Evolutionary conservation across 2,329 filamentous ascomycete genomes (phyloP), one percentile per base, ranked within the genome.

Genomic region (Clonostachys rosea): DNA sequence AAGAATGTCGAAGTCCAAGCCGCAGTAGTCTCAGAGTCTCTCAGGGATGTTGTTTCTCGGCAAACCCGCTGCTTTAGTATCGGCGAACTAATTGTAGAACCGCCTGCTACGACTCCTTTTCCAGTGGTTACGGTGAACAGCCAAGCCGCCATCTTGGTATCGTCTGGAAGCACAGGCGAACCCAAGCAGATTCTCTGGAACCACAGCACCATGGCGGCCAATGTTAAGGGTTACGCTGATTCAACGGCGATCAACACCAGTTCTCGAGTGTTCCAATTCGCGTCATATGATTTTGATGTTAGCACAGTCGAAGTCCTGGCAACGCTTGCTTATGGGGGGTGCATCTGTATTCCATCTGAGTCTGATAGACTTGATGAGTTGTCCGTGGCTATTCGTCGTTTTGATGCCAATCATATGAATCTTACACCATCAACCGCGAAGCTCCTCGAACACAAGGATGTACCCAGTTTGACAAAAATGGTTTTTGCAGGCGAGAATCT

Each of bases 231-330:
- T 20, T 73, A 75, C 53, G 62, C 59, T 5, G 52, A 62, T 2
- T 61, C 63, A 24, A 71, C 16, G 33, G 45, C 30, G 16, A 42
- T 46, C 5, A 16, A 35, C 4, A 24, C 39, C 24, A 30, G 39
- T n/a, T 16, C 71, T 1, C 65, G 70, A 9, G 68, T 73, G 36
- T 69, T 75, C 43, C 68, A 75, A 51, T 76, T 75, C 46, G 68
- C 70, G 3, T 73, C 49, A 33, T 47, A 53, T 37, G 47, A 43
- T 2, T 55, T 55, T 17, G 53, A 55, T 36, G 44, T 50, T 10
- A 35, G 44, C 13, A 46, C 46, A 42, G 41, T 49, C 17, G 49
- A 52, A n/a, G 42, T 50, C 4, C 33, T 52, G 13, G 40, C 40
- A 3, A 42, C 50, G 3, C 34, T 55, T 6, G 44, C 46, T 3